A percentile compares a stretch with the other conserved stretches of the same genome.
Evolutionary conservation across 83 land plant species (phyloP).

Genomic region (Isoetes engelmannii): DNA sequence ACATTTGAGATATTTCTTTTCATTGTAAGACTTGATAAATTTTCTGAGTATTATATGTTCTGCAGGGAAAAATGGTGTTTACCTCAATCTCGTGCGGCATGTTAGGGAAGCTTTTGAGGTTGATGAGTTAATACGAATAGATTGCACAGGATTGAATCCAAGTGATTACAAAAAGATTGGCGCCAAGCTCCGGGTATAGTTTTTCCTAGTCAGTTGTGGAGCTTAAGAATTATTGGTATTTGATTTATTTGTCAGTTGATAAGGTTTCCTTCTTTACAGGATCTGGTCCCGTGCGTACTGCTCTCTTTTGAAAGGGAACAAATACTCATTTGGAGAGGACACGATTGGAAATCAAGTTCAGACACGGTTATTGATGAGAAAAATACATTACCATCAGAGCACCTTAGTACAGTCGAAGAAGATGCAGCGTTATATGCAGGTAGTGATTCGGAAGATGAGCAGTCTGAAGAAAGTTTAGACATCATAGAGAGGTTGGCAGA

Average conservation of each 20-base stretch:
- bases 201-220: neutral
- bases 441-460: too few relatives aligned
- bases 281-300: slow-evolving; percentile 66
- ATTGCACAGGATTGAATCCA: slow-evolving; percentile 43
- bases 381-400: too few relatives aligned
- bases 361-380: too few relatives aligned
- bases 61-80: slow-evolving; percentile 83
- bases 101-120: slow-evolving; percentile 54
- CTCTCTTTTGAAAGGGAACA: slow-evolving; percentile 53
- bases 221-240: slow-evolving; percentile 2
- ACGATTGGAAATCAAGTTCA: slow-evolving; percentile 36
- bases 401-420: too few relatives aligned
- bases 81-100: slow-evolving; percentile 53
- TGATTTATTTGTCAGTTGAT: neutral
- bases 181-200: slow-evolving; percentile 55
- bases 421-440: too few relatives aligned
- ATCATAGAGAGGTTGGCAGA: neutral
- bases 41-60: neutral
- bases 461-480: too few relatives aligned
- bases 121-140: slow-evolving; percentile 53
- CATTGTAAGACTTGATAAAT: neutral
- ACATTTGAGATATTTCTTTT: neutral
- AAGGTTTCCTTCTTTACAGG: slow-evolving; percentile 31
- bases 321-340: slow-evolving; percentile 59
- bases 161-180: slow-evolving; percentile 75